Evolutionary conservation across 228 moss, liverwort and hornwort species (phyloP).

Genomic region (Sphagnum fallax): DNA sequence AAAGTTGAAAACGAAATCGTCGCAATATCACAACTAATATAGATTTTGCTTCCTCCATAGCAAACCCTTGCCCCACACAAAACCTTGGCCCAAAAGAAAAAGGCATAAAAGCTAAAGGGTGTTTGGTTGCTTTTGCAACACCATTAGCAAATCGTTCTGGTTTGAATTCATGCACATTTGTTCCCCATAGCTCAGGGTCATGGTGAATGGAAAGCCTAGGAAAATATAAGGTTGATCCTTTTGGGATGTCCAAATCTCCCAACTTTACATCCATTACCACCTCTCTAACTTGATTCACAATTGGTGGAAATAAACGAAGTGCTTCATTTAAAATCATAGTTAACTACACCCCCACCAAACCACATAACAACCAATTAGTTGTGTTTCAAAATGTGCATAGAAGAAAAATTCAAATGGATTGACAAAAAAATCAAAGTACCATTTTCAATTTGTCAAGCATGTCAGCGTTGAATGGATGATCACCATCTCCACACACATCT

Average conservation of each 20-base stretch:
- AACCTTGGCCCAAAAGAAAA: constrained; percentile 20
- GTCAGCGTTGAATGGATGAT: not conserved
- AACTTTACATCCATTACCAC: constrained; percentile 18
- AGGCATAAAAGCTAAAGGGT: constrained; percentile 21
- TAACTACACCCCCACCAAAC: not conserved
- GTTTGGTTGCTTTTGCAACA: constrained; percentile 11
- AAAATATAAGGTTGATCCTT: constrained; percentile 14
- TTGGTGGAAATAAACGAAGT: constrained; percentile 15
- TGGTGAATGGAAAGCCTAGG: constrained; percentile 14
- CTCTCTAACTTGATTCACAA: constrained; percentile 9
- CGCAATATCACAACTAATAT: constrained; percentile 19
- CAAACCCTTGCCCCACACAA: constrained; percentile 25
- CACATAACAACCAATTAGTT: no score
- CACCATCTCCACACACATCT: constrained; percentile 8
- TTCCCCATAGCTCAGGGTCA: constrained; percentile 26
- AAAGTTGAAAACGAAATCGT: not conserved
- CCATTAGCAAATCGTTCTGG: constrained; percentile 26
- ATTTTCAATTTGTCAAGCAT: not conserved
- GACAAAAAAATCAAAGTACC: not conserved
- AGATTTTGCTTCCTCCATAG: constrained; percentile 16
- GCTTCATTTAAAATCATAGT: constrained; percentile 20
- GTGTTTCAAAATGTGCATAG: no score
- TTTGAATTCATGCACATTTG: constrained; percentile 21
- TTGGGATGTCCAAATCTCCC: constrained; percentile 15
- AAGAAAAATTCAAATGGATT: no score